phyloP scores from a whole-genome alignment of 129 eudicot species.

The Glebionis coronaria region DNA sequence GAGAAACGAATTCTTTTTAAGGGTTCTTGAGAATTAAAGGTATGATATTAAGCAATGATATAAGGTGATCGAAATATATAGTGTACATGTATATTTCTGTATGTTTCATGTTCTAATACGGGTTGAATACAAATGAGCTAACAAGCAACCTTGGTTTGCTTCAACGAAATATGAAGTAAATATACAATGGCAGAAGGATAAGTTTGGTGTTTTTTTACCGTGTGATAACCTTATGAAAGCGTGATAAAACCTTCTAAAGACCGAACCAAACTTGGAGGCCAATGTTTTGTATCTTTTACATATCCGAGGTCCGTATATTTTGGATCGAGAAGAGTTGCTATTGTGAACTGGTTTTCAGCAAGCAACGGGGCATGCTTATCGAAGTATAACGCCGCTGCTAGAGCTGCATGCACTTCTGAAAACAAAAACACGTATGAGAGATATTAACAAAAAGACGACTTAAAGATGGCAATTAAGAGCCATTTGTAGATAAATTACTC shows the following conservation, averaged over 20 bases:
- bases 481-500: neutral
- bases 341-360: slow-evolving; percentile 55
- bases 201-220: neutral
- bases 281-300: slow-evolving; percentile 53
- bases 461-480: neutral
- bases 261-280: slow-evolving; percentile 62
- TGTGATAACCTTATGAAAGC: slow-evolving; percentile 29
- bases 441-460: neutral
- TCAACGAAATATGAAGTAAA: neutral
- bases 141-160: neutral
- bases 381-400: slow-evolving; percentile 54
- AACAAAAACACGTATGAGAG: neutral
- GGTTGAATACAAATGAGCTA: neutral
- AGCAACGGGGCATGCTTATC: slow-evolving; percentile 49
- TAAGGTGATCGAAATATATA: slow-evolving; percentile 2
- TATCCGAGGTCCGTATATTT: slow-evolving; percentile 46
- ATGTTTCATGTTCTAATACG: slow-evolving; percentile 13
- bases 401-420: slow-evolving; percentile 59
- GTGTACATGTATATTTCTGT: slow-evolving; percentile 8
- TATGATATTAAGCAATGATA: neutral
- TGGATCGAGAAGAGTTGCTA: slow-evolving; percentile 59
- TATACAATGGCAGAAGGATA: neutral
- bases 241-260: slow-evolving; percentile 50
- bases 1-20: neutral
- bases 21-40: neutral